A percentile compares a stretch with the other conserved stretches of the same genome.
Evolutionary conservation across 495 filamentous ascomycete genomes (phyloP).

Genomic region (Daldinia bambusicola): DNA sequence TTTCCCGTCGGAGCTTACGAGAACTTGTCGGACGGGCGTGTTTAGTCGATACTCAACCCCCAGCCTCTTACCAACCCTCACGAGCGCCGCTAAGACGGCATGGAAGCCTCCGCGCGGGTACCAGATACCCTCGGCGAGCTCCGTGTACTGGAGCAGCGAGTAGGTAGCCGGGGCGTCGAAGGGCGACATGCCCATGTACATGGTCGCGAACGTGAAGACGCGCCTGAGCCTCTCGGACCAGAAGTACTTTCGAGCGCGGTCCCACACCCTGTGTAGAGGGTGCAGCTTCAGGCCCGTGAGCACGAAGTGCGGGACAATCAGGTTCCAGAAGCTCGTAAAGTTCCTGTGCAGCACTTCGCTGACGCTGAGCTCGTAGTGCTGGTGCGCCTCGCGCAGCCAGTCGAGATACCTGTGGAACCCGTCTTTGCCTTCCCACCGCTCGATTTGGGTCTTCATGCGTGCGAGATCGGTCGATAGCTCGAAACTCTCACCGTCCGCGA

Average conservation of each 20-base stretch:
- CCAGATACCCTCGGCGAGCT: constrained; percentile 77
- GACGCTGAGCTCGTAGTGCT: constrained; percentile 71
- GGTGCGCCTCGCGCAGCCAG: constrained; percentile 70
- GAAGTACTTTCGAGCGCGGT: constrained; percentile 68
- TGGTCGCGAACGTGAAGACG: constrained; percentile 77
- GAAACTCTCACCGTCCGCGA: constrained; percentile 68
- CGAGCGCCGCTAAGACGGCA: constrained; percentile 65
- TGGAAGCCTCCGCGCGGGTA: constrained; percentile 77
- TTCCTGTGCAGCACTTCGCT: constrained; percentile 69
- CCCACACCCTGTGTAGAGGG: constrained; percentile 72
- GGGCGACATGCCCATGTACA: constrained; percentile 82
- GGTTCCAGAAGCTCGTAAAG: constrained; percentile 64
- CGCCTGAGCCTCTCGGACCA: constrained; percentile 71
- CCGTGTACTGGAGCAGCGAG: constrained; percentile 75
- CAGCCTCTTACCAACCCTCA: constrained; percentile 62
- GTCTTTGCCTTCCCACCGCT: constrained; percentile 71
- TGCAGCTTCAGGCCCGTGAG: constrained; percentile 64
- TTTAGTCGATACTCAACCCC: constrained; percentile 68
- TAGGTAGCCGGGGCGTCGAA: constrained; percentile 79
- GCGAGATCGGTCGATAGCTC: constrained; percentile 68
- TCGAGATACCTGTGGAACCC: constrained; percentile 70
- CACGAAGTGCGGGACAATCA: constrained; percentile 64
- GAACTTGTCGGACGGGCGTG: constrained; percentile 61
- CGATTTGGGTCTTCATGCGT: constrained; percentile 72
- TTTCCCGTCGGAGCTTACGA: constrained; percentile 55